These are phyloP conservation scores for Tuber magnatum DNA, from an alignment of 495 filamentous ascomycete genomes.

Conservation along the genomic window DNA sequence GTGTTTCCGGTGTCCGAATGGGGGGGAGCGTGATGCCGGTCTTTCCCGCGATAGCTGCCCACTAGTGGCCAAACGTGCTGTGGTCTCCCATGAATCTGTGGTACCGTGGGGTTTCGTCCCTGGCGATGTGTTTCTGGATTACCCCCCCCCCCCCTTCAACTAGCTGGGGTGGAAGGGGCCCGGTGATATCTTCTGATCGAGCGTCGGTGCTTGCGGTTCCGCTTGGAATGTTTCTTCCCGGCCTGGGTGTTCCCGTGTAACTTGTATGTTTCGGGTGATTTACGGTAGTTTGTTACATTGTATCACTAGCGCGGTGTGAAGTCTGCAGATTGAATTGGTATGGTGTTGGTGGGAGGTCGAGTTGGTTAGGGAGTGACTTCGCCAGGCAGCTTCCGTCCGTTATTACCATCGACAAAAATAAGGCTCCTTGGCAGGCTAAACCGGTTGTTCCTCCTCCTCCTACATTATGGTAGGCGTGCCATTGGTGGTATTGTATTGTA, in stretches of 20 bases:
- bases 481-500: not conserved
- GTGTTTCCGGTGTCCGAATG: not conserved
- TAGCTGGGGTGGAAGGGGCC: not conserved
- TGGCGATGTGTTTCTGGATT: not conserved
- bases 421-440: not conserved
- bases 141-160: no score
- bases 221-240: not conserved
- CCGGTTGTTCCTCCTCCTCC: not conserved
- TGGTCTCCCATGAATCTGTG: not conserved
- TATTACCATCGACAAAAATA: not conserved
- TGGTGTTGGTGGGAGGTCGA: not conserved
- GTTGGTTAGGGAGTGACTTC: not conserved
- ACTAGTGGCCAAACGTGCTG: not conserved
- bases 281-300: not conserved
- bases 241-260: not conserved
- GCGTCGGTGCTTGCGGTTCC: not conserved
- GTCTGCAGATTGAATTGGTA: not conserved
- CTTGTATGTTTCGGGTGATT: not conserved
- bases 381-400: not conserved
- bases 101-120: not conserved
- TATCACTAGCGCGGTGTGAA: not conserved
- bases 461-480: not conserved
- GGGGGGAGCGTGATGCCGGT: not conserved
- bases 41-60: not conserved
- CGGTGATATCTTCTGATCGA: not conserved